phyloP scores from a whole-genome alignment of 768 basidiomycete species.

The Tephrocybe sp. region DNA sequence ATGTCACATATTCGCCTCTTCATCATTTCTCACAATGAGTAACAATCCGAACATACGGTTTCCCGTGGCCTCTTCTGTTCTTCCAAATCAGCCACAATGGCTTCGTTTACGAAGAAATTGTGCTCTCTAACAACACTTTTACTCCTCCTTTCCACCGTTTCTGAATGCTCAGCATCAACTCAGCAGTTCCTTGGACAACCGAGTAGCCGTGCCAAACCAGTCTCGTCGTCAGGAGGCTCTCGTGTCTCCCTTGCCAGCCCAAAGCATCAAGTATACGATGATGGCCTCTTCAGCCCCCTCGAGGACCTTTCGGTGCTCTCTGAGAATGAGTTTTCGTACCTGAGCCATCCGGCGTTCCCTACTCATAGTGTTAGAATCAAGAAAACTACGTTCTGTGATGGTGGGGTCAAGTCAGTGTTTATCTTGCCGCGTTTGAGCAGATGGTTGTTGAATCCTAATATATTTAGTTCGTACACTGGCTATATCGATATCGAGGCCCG shows the following conservation, averaged over 20 bases:
- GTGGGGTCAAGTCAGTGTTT: constrained; percentile 42
- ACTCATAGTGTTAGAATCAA: constrained; percentile 57
- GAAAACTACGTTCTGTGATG: constrained; percentile 59
- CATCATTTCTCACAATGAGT: too few species aligned
- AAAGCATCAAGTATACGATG: constrained; percentile 19
- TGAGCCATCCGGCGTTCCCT: constrained; percentile 51
- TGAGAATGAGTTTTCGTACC: constrained; percentile 31
- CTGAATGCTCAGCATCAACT: too few species aligned
- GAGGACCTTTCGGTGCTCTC: constrained; percentile 35
- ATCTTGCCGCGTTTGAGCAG: not conserved
- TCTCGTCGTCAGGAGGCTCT: too few species aligned
- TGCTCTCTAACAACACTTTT: too few species aligned
- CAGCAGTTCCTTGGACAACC: too few species aligned
- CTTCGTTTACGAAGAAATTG: too few species aligned
- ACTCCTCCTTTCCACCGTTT: too few species aligned
- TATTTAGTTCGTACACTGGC: constrained; percentile 55
- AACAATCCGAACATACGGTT: too few species aligned
- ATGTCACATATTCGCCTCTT: too few species aligned
- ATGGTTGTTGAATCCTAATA: not conserved
- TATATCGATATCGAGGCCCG: constrained; percentile 66
- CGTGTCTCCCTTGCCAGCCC: not conserved
- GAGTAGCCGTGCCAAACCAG: too few species aligned
- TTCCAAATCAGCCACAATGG: too few species aligned
- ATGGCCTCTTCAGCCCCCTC: constrained; percentile 33
- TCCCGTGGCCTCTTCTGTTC: too few species aligned